Evolutionary conservation across 2,329 filamentous ascomycete species (phyloP), one percentile per base, ranked within the genome.

Genomic region (Fusarium guadeloupense): DNA sequence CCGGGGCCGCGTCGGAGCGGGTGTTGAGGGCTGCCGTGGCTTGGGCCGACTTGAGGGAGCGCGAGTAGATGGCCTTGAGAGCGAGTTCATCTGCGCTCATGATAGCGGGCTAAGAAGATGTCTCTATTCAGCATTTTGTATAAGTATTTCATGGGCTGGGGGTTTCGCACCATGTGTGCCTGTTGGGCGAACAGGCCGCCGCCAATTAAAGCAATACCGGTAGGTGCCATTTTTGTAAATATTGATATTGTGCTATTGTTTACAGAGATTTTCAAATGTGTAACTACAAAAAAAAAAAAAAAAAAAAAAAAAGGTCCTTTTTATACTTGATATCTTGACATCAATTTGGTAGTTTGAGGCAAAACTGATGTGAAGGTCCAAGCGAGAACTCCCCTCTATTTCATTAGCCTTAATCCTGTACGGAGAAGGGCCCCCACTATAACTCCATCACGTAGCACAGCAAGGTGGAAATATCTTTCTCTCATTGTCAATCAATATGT

Each of bases 51-150:
- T 78, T 74, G 44, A 84, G 78, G 10, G 85, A 85, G 46, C 88
- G 84, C 4, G 87, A 89, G 75, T 88, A 91, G 62, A 89, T 79
- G 19, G 87, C 86, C 74, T 86, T 89, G 62, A 91, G 80, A 12
- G 75, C 72, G 10, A 90, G 75, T 31, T 69, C 49, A 9, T 79
- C 70, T 48, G 76, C 79, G 23, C 82, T 80, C 63, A 83, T 76
- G 46, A 91, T 82, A 38, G 88, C 88, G 12, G 88, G 88, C 75
- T 78, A 38, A 33, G 23, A 19, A 34, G 37, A 16, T 13, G 14
- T 31, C n/a, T n/a, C 23, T 31, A 31, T 59, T 43, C 19, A 62
- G 61, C 42, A 54, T 41, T 30, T 19, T 48, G 44, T 30, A 34
- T 39, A 66, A 45, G 28, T 39, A 19, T 17, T 26, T 46, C 30